phyloP scores from a whole-genome alignment of 2,329 filamentous ascomycete genomes.

The Fusarium albidum region DNA sequence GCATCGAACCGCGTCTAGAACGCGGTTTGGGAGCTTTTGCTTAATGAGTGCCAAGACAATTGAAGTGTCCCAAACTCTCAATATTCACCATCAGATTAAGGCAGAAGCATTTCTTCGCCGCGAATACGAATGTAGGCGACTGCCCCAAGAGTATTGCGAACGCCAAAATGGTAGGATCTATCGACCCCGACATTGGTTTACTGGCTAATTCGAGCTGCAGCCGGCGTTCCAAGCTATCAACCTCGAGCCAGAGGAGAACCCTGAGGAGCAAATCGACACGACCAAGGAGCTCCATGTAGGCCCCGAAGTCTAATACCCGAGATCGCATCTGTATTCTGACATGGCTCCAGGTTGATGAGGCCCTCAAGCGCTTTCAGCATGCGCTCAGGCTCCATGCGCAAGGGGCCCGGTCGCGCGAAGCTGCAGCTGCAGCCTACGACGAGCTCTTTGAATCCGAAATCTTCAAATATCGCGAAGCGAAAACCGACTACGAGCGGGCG shows the following conservation, averaged over 20 bases:
- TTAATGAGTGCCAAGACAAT: slow-evolving; percentile 33
- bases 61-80: slow-evolving; percentile 21
- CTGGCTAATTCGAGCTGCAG: slow-evolving; percentile 45
- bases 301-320: not conserved
- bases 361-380: slow-evolving; percentile 90
- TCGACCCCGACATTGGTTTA: not conserved
- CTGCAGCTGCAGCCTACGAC: slow-evolving; percentile 83
- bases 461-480: slow-evolving; percentile 88
- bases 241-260: slow-evolving; percentile 88
- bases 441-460: slow-evolving; percentile 91
- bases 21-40: slow-evolving; percentile 26
- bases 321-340: slow-evolving; percentile 6
- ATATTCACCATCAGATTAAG: slow-evolving; percentile 7
- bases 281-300: slow-evolving; percentile 87
- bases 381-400: slow-evolving; percentile 92
- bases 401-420: slow-evolving; percentile 76
- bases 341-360: slow-evolving; percentile 79
- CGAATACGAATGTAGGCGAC: slow-evolving; percentile 34
- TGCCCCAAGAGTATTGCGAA: slow-evolving; percentile 18
- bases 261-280: slow-evolving; percentile 91
- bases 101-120: slow-evolving; percentile 6
- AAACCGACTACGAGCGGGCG: slow-evolving; percentile 82
- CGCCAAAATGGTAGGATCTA: slow-evolving; percentile 34
- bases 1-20: slow-evolving; percentile 34
- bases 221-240: slow-evolving; percentile 87